Evolutionary conservation across 73 alveolate genomes (phyloP).

Genomic region (Paramecium tetraurelia): DNA sequence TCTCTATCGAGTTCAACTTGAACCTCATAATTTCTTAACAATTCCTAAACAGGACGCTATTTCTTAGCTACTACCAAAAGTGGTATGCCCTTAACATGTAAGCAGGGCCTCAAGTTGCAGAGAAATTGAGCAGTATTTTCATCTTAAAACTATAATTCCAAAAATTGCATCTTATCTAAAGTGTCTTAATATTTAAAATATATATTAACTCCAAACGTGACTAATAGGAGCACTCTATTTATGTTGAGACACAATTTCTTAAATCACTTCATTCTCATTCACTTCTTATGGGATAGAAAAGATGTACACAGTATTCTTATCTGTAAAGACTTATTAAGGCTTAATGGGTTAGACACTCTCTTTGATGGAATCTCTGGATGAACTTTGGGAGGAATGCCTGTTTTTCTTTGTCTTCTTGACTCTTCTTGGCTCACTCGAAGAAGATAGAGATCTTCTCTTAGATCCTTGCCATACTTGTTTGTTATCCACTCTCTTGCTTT

Average conservation of each 20-base stretch:
- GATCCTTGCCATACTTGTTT: not conserved
- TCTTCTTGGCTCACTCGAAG: not conserved
- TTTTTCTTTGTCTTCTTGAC: not conserved
- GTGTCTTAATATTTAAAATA: not conserved
- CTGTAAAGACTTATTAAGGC: not conserved
- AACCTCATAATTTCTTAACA: not conserved
- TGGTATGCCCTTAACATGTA: slow-evolving; percentile 50
- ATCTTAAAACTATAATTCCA: not conserved
- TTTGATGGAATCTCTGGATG: not conserved
- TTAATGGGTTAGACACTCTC: not conserved
- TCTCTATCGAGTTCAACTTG: slow-evolving; percentile 31
- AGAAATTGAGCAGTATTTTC: not conserved
- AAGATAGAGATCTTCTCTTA: slow-evolving; percentile 6
- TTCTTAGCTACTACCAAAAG: not conserved
- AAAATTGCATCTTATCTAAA: slow-evolving; percentile 16
- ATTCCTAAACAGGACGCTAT: slow-evolving; percentile 21
- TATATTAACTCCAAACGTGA: slow-evolving; percentile 2
- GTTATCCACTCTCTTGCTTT: not conserved
- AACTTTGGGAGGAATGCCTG: not conserved
- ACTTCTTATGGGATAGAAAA: slow-evolving; percentile 20
- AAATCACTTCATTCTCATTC: not conserved
- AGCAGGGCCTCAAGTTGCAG: slow-evolving; percentile 2
- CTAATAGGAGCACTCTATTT: not conserved
- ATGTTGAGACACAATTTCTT: not conserved
- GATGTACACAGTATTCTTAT: slow-evolving; percentile 24